Evolutionary conservation across 2,329 filamentous ascomycete species (phyloP), one percentile per base, ranked within the genome.

Genomic region (Pseudogymnoascus verrucosus): DNA sequence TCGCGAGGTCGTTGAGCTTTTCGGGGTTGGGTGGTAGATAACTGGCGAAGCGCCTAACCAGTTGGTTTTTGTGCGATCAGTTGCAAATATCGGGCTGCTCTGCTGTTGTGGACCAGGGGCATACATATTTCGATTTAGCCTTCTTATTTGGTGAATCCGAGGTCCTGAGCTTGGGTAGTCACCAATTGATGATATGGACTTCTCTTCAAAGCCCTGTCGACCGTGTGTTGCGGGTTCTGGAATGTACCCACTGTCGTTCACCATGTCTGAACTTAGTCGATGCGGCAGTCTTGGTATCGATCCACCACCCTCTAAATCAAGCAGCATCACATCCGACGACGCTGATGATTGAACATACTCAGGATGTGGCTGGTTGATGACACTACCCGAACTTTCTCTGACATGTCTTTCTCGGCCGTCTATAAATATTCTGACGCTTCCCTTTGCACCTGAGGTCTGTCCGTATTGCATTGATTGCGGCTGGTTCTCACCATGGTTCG

Each of bases 301-400:
- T 36, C 51, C 28, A 5, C n/a, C 16, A 1, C 28, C 5, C 51
- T 57, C 51, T 36, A 34, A 34, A 23, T 71, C 71, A 8, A 74
- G 64, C 12, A 73, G 64, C 71, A 73, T 71, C 4, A 71, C 59
- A 62, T 73, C 71, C 11, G 70, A 71, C n/a, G 68, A 68, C 21
- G 60, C 21, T 2, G 61, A 63, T 19, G n/a, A 57, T 12, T 21
- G 64, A 7, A 63, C 59, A 21, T 60, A 64, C 47, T 51, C 57
- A 21, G 44, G 39, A 8, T 36, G 36, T 14, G 16, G 60, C 40
- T 60, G 67, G 36, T 59, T 70, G 26, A 40, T 61, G 19, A 42
- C 63, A 4, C 67, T 69, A 61, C 67, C 70, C 8, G 71, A 72
- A 60, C 69, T 71, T 31, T 69, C 36, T 51, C 68, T 68, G 37